Evolutionary conservation across 2,329 filamentous ascomycete genomes (phyloP).

Genomic region (Emydomyces testavorans): DNA sequence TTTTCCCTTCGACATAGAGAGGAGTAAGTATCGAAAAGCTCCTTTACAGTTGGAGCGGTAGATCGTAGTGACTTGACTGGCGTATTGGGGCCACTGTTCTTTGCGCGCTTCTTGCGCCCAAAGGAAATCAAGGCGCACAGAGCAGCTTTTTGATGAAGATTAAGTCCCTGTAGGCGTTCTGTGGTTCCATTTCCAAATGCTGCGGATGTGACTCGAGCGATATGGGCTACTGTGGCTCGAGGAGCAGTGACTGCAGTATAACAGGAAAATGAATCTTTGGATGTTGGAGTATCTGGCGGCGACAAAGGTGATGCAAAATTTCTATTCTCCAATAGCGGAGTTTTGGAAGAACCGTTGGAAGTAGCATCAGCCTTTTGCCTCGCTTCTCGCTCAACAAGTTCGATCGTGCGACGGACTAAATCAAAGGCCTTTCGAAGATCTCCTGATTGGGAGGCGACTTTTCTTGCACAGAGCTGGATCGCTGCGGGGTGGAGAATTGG

Average conservation of each 20-base stretch:
- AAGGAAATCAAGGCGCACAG: constrained; percentile 78
- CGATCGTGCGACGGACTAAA: constrained; percentile 78
- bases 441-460: constrained; percentile 86
- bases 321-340: constrained; percentile 66
- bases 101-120: constrained; percentile 49
- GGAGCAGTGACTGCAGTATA: constrained; percentile 72
- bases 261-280: constrained; percentile 35
- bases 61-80: constrained; percentile 49
- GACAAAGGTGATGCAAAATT: constrained; percentile 54
- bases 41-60: constrained; percentile 68
- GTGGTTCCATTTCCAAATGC: constrained; percentile 81
- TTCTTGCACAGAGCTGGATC: constrained; percentile 86
- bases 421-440: constrained; percentile 93
- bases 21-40: constrained; percentile 73
- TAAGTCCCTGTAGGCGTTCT: constrained; percentile 74
- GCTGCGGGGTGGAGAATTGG: constrained; percentile 91
- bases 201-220: constrained; percentile 80
- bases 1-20: constrained; percentile 74
- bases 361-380: constrained; percentile 50
- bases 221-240: constrained; percentile 75
- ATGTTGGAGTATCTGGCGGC: constrained; percentile 31
- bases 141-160: constrained; percentile 91
- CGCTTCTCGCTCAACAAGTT: constrained; percentile 78
- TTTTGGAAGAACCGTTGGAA: constrained; percentile 55
- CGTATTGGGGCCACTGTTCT: constrained; percentile 25